These are phyloP conservation scores for Solanum appendiculatum DNA, from an alignment of 257 asterid species.

Conservation along the genomic window DNA sequence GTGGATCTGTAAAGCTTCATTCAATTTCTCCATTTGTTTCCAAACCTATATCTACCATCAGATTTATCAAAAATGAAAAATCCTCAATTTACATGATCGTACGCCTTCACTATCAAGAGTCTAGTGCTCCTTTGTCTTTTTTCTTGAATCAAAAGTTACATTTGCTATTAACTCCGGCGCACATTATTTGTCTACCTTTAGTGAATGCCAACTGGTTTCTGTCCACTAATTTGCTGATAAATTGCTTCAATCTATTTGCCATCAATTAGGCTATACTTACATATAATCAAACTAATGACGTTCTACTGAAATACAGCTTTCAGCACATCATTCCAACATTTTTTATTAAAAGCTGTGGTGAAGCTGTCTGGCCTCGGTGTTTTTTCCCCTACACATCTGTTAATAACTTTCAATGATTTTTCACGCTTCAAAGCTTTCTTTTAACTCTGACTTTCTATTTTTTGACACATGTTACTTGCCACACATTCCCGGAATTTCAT, in stretches of 20 bases:
- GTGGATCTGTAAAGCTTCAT: background rate
- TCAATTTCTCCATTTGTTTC: background rate
- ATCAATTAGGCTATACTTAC: background rate
- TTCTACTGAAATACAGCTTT: no score
- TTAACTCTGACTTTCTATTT: no score
- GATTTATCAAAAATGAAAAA: background rate
- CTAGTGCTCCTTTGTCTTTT: background rate
- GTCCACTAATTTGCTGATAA: background rate
- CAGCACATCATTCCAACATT: no score
- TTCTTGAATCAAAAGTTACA: background rate
- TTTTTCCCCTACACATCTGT: no score
- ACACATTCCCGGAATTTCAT: background rate
- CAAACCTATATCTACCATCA: background rate
- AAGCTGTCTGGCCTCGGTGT: no score
- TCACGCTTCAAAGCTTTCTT: no score
- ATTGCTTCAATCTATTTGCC: background rate
- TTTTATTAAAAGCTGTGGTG: no score
- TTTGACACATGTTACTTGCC: no score
- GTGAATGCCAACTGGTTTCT: background rate
- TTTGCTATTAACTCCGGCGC: background rate
- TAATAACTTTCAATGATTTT: no score
- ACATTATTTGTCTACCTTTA: background rate
- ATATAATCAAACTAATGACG: background rate
- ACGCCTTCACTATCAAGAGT: background rate
- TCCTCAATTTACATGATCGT: background rate